phyloP scores from a whole-genome alignment of 2,329 filamentous ascomycete genomes.

The Colletotrichum cuscutae region DNA sequence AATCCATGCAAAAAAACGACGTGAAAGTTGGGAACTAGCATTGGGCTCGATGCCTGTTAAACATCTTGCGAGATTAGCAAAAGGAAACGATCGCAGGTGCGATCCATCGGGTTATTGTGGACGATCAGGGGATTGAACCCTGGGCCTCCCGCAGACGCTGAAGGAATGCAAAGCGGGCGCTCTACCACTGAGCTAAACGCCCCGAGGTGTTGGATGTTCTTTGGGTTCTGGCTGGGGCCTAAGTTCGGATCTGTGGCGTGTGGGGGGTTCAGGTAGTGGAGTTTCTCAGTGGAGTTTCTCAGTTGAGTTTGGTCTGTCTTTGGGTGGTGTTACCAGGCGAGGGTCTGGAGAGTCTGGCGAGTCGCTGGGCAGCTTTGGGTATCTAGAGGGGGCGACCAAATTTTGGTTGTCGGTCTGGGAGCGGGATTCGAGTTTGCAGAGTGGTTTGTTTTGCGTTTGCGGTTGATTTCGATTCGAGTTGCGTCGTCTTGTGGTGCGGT shows the following conservation, averaged over 20 bases:
- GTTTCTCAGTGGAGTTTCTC: too few species aligned
- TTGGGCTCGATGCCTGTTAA: too few species aligned
- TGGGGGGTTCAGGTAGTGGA: too few species aligned
- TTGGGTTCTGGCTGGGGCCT: fast-evolving
- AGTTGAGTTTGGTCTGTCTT: neutral
- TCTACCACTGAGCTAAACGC: conserved; percentile 14
- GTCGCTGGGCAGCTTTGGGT: neutral
- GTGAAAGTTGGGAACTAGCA: too few species aligned
- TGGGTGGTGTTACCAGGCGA: neutral
- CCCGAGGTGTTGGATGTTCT: neutral
- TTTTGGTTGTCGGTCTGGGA: too few species aligned
- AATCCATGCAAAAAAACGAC: too few species aligned
- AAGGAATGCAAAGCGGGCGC: conserved; percentile 7
- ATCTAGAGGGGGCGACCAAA: neutral
- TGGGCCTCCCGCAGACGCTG: conserved; percentile 9
- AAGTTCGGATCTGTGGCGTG: neutral
- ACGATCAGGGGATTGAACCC: conserved; percentile 19
- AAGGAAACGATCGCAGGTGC: neutral
- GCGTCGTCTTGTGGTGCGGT: neutral
- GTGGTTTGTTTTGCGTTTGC: too few species aligned
- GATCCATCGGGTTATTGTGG: neutral
- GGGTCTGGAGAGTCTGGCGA: too few species aligned
- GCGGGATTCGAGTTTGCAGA: too few species aligned
- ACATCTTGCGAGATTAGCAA: too few species aligned
- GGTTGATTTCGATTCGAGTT: too few species aligned